Evolutionary conservation across 768 basidiomycete genomes (phyloP).

Genomic region (Mycena sanguinolenta): DNA sequence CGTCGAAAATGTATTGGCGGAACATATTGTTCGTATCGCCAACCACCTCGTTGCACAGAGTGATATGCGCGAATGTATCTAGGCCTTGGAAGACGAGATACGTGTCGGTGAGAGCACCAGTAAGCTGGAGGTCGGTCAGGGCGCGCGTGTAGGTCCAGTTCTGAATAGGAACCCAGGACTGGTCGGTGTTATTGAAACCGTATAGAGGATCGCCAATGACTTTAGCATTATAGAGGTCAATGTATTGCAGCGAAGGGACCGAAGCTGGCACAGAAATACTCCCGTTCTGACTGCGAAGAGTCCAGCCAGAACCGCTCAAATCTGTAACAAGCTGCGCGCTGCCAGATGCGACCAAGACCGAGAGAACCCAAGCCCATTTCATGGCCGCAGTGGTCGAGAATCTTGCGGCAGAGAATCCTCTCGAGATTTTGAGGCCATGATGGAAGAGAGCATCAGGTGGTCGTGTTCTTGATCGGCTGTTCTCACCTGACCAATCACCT

Average conservation of each 20-base stretch:
- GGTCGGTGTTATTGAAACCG: constrained; percentile 24
- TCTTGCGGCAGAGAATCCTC: background rate
- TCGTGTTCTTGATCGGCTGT: background rate
- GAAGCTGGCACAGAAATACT: constrained; percentile 28
- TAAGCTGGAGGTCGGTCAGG: constrained; percentile 10
- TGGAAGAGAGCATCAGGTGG: background rate
- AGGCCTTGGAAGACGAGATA: constrained; percentile 30
- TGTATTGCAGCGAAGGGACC: constrained; percentile 26
- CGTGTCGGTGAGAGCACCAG: background rate
- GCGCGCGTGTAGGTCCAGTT: constrained; percentile 30
- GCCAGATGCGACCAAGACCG: constrained; percentile 17
- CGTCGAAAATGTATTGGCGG: constrained; percentile 28
- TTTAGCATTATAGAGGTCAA: constrained; percentile 19
- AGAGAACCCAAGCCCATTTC: constrained; percentile 1
- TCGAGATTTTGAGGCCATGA: background rate
- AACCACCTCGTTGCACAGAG: constrained; percentile 22
- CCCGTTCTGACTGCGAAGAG: constrained; percentile 22
- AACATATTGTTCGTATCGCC: constrained; percentile 30
- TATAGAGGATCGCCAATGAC: constrained; percentile 27
- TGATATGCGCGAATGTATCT: constrained; percentile 25
- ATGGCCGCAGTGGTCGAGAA: background rate
- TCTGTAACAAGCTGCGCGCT: constrained; percentile 26
- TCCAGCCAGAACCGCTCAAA: constrained; percentile 26
- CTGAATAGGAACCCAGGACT: constrained; percentile 27
- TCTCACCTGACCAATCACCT: too few species aligned